These are phyloP conservation scores for Vitis cinerea DNA, from an alignment of 164 flowering plant genomes.

Conservation along the genomic window DNA sequence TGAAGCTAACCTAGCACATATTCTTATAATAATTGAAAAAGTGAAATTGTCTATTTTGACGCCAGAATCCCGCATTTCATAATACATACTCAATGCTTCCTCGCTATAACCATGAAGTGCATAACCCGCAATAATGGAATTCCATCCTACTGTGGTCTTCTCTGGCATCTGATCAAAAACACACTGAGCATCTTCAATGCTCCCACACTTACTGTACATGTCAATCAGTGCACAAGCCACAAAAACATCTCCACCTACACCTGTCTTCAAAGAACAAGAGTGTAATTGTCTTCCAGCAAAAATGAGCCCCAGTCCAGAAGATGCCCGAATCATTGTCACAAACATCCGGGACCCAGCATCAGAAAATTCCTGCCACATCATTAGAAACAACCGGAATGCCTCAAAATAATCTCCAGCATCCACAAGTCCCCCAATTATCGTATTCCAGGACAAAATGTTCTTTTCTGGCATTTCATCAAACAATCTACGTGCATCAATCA, in stretches of 20 bases:
- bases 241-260: slow-evolving; percentile 34
- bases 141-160: slow-evolving; percentile 72
- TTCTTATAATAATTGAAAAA: slow-evolving; percentile 49
- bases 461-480: slow-evolving; percentile 63
- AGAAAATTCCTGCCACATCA: slow-evolving; percentile 47
- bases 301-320: slow-evolving; percentile 41
- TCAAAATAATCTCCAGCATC: slow-evolving; percentile 43
- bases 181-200: slow-evolving; percentile 49
- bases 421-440: slow-evolving; percentile 47
- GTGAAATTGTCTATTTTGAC: slow-evolving; percentile 63
- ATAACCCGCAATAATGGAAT: slow-evolving; percentile 61
- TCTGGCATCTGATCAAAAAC: slow-evolving; percentile 62
- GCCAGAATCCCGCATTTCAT: slow-evolving; percentile 63
- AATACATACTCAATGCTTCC: slow-evolving; percentile 49
- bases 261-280: slow-evolving; percentile 53
- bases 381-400: slow-evolving; percentile 45
- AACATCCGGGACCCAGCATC: slow-evolving; percentile 35
- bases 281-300: slow-evolving; percentile 54
- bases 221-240: slow-evolving; percentile 57
- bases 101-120: slow-evolving; percentile 67
- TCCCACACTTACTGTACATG: slow-evolving; percentile 70
- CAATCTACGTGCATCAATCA: slow-evolving; percentile 46
- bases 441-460: slow-evolving; percentile 52
- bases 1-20: slow-evolving; percentile 55
- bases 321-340: slow-evolving; percentile 46